Conservation (phyloP, 768 basidiomycete genomes). For the Lentinula detonsa region DNA sequence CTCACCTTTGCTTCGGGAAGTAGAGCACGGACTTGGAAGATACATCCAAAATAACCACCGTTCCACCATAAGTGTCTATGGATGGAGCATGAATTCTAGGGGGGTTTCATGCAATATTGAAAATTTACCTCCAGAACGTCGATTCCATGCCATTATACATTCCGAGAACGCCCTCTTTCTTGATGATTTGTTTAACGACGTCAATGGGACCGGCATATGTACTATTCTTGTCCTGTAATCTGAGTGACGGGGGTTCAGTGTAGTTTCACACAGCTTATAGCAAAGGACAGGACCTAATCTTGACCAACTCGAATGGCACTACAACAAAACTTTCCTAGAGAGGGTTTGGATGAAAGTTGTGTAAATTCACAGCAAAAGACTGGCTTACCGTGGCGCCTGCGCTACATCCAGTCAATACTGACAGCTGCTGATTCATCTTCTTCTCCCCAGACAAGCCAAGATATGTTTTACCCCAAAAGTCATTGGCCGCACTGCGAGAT, state of each 20-base stretch:
- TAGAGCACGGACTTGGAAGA: constrained; percentile 75
- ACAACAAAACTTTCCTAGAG: constrained; percentile 84
- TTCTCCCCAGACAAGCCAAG: constrained; percentile 53
- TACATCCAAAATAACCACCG: constrained; percentile 92
- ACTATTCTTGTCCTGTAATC: constrained; percentile 89
- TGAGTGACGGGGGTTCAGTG: constrained; percentile 15
- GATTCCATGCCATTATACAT: constrained; percentile 95
- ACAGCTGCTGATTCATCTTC: constrained; percentile 87
- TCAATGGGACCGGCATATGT: constrained; percentile 90
- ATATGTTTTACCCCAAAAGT: constrained; percentile 92
- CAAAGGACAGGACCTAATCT: constrained; percentile 58
- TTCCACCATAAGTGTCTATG: constrained; percentile 84
- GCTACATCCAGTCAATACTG: constrained; percentile 84
- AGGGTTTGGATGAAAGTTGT: not conserved
- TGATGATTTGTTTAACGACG: constrained; percentile 75
- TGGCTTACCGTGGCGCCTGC: constrained; percentile 78
- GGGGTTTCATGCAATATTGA: not conserved
- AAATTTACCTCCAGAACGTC: constrained; percentile 85
- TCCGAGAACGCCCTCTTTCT: constrained; percentile 75
- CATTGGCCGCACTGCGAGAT: constrained; percentile 67
- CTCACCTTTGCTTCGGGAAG: constrained; percentile 83
- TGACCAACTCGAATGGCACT: constrained; percentile 94
- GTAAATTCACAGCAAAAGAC: not conserved
- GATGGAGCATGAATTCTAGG: constrained; percentile 5
- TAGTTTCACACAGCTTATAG: not conserved